Percentiles rank a stretch among this genome's conserved stretches.
Evolutionary conservation across 2,329 filamentous ascomycete species (phyloP).

Genomic region (Botrytis deweyae): DNA sequence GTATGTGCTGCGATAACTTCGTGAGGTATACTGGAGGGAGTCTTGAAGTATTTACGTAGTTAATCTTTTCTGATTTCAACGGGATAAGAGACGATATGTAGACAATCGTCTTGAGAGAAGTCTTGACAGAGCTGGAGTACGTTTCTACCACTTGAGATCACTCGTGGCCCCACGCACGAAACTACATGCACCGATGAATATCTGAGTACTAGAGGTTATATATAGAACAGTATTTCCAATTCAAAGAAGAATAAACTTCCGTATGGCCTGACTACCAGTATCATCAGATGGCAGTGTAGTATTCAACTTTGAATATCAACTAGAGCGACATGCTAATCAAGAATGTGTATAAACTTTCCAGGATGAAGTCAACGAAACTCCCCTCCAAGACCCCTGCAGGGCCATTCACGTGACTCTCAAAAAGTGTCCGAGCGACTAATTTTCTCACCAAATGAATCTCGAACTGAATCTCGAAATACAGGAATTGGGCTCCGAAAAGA

Average conservation of each 20-base stretch:
- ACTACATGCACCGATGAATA: neutral
- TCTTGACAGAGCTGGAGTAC: no score
- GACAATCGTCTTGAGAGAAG: neutral
- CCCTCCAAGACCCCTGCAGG: neutral
- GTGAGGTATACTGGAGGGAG: neutral
- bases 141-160: neutral
- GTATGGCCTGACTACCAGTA: neutral
- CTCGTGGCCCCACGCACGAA: neutral
- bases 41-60: neutral
- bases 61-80: no score
- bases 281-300: neutral
- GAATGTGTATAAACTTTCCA: neutral
- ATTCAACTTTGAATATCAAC: conserved; percentile 1
- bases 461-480: conserved; percentile 13
- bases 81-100: neutral
- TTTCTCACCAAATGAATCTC: conserved; percentile 14
- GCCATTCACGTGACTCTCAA: neutral
- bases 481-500: conserved; percentile 32
- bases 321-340: neutral
- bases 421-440: conserved; percentile 20
- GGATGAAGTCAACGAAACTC: neutral
- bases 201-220: neutral
- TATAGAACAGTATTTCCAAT: neutral
- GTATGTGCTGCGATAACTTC: neutral
- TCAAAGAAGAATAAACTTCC: neutral